Base-by-base conservation (phyloP, 176 grass and related monocot species). In the Aegilops longissima region DNA sequence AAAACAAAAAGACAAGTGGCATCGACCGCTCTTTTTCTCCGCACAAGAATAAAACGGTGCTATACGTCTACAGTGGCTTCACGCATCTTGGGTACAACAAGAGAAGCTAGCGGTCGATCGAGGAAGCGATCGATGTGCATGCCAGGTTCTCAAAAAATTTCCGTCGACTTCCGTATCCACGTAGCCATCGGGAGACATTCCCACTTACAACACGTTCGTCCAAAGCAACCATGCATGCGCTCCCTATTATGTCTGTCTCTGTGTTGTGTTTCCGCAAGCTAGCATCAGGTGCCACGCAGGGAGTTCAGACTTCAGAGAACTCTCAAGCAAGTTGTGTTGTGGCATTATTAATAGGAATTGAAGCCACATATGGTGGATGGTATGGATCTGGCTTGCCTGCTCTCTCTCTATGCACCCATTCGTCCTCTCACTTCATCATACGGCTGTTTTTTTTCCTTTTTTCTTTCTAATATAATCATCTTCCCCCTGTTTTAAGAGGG, bases 261-360 rank as follows among this genome's bases (percentile, higher is more conserved):
- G 49, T 17, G 14, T 73, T 40, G 16, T 73, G 56, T 67, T 79
- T 58, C 52, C 12, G 4, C 76, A 74, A 74, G 58, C 30, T 4
- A 78, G 81, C 66, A 79, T 89, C 66, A 79, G 81, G 75, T 88
- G 75, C 81, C 30, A 3, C 21, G 23, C 16, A 18, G 30, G 51
- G 85, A 72, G 65, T 62, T 27, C 81, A n/a, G 66, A 20, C 17
- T 58, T 58, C 2, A 20, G 52, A 58, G 0, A 58, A 52, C 49
- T 52, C 49, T 17, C 14, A 58, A 58, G 6, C 52, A 58, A 39
- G 38, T 39, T 39, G 38, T 39, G 1, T 39, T 39, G 47, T 14
- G 14, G 14, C 13, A 52, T 17, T 52, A 5, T 51, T 51, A 25
- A 25, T 25, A 25, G 1, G 25, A 25, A 25, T 25, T 25, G 25